Conservation (phyloP, 345 rosid species). For the Nasturtium officinale region DNA sequence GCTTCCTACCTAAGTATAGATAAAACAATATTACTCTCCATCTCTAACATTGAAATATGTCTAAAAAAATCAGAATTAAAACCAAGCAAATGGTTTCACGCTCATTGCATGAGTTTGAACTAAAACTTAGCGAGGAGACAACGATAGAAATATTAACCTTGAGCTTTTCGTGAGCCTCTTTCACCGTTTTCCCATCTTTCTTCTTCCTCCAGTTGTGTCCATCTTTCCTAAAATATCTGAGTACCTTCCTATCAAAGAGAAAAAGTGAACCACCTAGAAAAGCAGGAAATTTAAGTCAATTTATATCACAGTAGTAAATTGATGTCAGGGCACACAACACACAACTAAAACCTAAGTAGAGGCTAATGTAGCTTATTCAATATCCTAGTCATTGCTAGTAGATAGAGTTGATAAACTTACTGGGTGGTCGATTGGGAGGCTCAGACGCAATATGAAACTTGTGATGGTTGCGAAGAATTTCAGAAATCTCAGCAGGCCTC, state of each 20-base stretch:
- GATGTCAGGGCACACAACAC: neutral
- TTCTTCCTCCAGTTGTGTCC: slow-evolving; percentile 95
- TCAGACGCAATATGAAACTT: slow-evolving; percentile 77
- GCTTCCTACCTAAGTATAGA: slow-evolving; percentile 67
- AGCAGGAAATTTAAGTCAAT: slow-evolving; percentile 34
- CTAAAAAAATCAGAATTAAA: neutral
- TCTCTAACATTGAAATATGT: neutral
- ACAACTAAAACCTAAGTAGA: slow-evolving; percentile 8
- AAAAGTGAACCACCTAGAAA: slow-evolving; percentile 81
- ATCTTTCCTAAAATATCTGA: slow-evolving; percentile 87
- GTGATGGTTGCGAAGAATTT: slow-evolving; percentile 79
- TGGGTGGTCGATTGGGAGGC: slow-evolving; percentile 77
- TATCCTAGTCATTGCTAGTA: neutral
- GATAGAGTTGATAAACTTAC: slow-evolving; percentile 50
- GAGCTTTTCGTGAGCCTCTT: slow-evolving; percentile 98
- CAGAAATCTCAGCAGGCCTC: slow-evolving; percentile 95
- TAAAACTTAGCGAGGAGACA: slow-evolving; percentile 2
- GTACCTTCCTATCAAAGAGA: slow-evolving; percentile 82
- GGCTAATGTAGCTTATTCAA: slow-evolving; percentile 2
- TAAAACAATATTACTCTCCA: slow-evolving; percentile 18
- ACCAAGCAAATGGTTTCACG: neutral
- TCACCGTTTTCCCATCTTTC: slow-evolving; percentile 90
- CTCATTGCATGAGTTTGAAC: neutral
- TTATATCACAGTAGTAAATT: slow-evolving; percentile 5
- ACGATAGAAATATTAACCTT: slow-evolving; percentile 66